These are phyloP conservation scores for Epichloe bromicola DNA, from an alignment of 2,329 filamentous ascomycete genomes.

Conservation along the genomic window DNA sequence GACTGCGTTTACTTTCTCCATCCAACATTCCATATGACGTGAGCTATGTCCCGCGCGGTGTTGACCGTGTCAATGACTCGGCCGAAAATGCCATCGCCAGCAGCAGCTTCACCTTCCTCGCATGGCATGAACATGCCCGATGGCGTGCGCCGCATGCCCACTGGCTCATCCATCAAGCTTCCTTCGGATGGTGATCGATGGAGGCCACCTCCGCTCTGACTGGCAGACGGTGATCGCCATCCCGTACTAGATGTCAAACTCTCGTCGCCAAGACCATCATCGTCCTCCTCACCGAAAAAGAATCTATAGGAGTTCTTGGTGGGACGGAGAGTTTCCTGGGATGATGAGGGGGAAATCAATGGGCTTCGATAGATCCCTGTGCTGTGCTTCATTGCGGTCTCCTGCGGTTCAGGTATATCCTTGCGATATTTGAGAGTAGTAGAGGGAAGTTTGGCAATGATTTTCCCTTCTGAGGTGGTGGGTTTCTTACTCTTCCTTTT, in stretches of 20 bases:
- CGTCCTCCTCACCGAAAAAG: slow-evolving; percentile 46
- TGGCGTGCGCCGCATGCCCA: slow-evolving; percentile 60
- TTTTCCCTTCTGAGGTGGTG: slow-evolving; percentile 56
- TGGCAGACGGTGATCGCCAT: slow-evolving; percentile 19
- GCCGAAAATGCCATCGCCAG: slow-evolving; percentile 56
- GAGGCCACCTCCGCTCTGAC: slow-evolving; percentile 18
- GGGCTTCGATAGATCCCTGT: slow-evolving; percentile 33
- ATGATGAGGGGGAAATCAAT: slow-evolving; percentile 57
- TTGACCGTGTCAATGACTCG: slow-evolving; percentile 72
- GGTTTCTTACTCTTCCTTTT: slow-evolving; percentile 24
- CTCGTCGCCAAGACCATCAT: slow-evolving; percentile 35
- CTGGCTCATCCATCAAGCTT: slow-evolving; percentile 37
- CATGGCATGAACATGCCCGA: slow-evolving; percentile 90
- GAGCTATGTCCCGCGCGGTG: slow-evolving; percentile 56
- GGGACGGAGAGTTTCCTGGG: slow-evolving; percentile 69
- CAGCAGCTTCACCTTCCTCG: slow-evolving; percentile 54
- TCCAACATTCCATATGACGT: slow-evolving; percentile 60
- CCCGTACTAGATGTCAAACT: slow-evolving; percentile 16
- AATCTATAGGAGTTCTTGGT: slow-evolving; percentile 53
- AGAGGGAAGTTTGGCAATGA: slow-evolving; percentile 75
- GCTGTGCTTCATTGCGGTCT: slow-evolving; percentile 51
- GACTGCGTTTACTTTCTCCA: slow-evolving; percentile 40
- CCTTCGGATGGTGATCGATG: slow-evolving; percentile 35
- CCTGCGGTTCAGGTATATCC: slow-evolving; percentile 56
- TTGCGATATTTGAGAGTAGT: slow-evolving; percentile 77